Base-by-base conservation (phyloP, 2,329 filamentous ascomycete genomes). In the Curvularia spicifera region DNA sequence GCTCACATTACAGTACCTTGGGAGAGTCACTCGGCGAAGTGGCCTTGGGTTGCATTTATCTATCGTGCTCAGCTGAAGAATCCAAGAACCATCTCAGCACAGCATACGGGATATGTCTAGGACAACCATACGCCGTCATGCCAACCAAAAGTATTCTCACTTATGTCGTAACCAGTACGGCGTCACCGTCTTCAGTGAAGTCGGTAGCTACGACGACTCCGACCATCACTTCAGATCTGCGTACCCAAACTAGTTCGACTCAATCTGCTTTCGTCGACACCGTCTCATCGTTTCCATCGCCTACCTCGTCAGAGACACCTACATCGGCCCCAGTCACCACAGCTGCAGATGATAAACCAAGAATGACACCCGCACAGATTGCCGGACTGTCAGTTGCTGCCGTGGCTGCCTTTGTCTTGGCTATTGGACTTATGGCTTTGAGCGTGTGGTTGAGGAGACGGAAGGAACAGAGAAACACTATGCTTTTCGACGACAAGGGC, bases 21-120 rank as follows among this genome's bases (percentile, higher is more conserved):
- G 76, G 76, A 47, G 70, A 76, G 57, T 72, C 73, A 46, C 59
- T 78, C 22, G 76, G 75, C 24, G 76, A 78, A 64, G 71, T 73
- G 55, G 75, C 75, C 51, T 67, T 77, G 9, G 71, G 67, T 44
- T 78, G 76, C 62, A 66, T 78, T 49, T 76, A 73, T 67, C 62
- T 72, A 51, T 69, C 69, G 26, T 77, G 75, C 59, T 54, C 68
- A 31, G 66, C 59, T 26, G 59, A 67, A 10, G 67, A 73, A 33
- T 57, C 46, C 22, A 52, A 59, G 42, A 35, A 47, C 6, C 51
- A 48, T 15, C 56, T 56, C 13, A 70, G 66, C 29, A 66, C 70
- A 56, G 71, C 71, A 37, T 78, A 77, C 52, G 73, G 74, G 60
- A 63, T 77, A 50, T 78, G 76, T 50, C 59, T 76, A 20, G 74